Evolutionary conservation across 306 rosid genomes (phyloP), one percentile per base, ranked within the genome.

Genomic region (Oemleria cerasiformis): DNA sequence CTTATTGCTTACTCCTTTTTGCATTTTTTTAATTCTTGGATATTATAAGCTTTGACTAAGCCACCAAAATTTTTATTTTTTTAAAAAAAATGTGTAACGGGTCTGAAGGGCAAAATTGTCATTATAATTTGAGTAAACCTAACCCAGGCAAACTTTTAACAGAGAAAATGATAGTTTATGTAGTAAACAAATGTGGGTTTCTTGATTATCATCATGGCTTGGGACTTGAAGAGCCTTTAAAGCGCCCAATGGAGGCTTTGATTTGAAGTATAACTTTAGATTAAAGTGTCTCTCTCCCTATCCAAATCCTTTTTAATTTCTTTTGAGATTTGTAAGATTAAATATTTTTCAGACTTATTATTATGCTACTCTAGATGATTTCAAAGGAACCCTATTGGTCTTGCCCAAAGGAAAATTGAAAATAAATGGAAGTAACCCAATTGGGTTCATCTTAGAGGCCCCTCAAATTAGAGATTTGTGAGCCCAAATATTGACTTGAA

Each of bases 201-300:
- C 71, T 59, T 64, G 73, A 84, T 67, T 65, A 73, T 50, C 63
- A 76, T 80, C 51, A 74, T 86, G 72, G 74, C 38, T 59, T 84
- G 39, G 78, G 63, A 73, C 65, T 72, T 66, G 70, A 34, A 69
- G 73, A 71, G 9, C 61, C 15, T 4, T 57, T 40, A 77, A 80
- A 78, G 86, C 73, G 75, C 34, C 83, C 86, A 67, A 76, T 78
- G 41, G 61, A 80, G 65, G 55, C 89, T 83, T 87, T 82, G 85
- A 83, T 87, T 74, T 73, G 75, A 83, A 85, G 89, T 86, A 60
- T 82, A 6, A 66, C 73, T 75, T 73, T 82, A 73, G 43, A 73
- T 81, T 79, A 39, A 79, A 79, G 80, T 47, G 67, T 66, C 68
- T 47, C 17, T 0, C 51, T 19, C 30, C 71, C 77, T 6, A 59